Base-by-base conservation (phyloP, 768 basidiomycete species). In the Collybia mongolica region DNA sequence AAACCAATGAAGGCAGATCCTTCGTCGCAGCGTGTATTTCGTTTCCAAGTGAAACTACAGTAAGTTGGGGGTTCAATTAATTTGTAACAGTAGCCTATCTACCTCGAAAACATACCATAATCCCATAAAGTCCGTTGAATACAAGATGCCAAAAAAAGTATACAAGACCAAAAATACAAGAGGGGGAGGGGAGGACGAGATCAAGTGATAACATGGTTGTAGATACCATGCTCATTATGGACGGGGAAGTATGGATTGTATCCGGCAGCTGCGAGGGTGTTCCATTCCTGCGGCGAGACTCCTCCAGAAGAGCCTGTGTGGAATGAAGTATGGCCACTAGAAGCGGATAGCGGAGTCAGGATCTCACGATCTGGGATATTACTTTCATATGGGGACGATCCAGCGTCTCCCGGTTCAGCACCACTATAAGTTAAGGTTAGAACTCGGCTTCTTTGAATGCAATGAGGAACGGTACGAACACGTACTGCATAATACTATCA, bases 211-310 rank as follows among this genome's bases (percentile, higher is more conserved):
- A 83, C 80, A 55, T 76, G 79, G 58, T 70, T 74, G 64, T 83
- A 83, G 55, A 84, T 76, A 60, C 64, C 67, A 58, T 80, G 78
- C 45, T 83, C 80, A 44, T 68, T 49, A 38, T 76, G 67, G 52
- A 83, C 71, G 28, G 85, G 80, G 61, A 88, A 88, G 65, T 88
- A 88, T 5, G 86, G 74, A 48, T 83, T 86, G 67, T 84, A 88
- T 26, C 79, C 77, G 12, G 73, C 65, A 23, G 78, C 60, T 19
- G 77, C 72, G 62, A 84, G 72, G 50, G 77, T 72, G 55, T 73
- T 79, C 85, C 84, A 86, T 65, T 86, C 79, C 55, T 82, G 77
- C 36, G 79, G 77, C 48, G 80, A 74, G 58, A 79, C 77, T 62
- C 72, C 77, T 18, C 60, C 61, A 32, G 74, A 70, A 35, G 76